Evolutionary conservation across 163 green algal species (phyloP).

Genomic region (Coccomyxa subellipsoidea): DNA sequence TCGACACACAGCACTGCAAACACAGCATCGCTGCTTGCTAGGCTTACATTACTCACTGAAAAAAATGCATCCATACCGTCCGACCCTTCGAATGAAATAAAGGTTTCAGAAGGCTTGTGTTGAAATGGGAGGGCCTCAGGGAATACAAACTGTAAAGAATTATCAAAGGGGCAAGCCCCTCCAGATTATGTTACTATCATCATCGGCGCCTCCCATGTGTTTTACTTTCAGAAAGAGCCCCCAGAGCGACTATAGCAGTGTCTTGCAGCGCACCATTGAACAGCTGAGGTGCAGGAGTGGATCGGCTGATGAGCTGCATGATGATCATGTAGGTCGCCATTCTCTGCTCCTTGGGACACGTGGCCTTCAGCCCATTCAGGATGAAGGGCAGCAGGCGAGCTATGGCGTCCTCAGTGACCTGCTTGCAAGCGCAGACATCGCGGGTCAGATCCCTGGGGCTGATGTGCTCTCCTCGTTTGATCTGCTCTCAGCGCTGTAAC

Average conservation of each 20-base stretch:
- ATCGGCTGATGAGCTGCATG: constrained; percentile 52
- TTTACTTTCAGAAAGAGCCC: background rate
- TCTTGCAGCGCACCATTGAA: constrained; percentile 36
- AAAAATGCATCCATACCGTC: too few species aligned
- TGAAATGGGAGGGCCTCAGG: too few species aligned
- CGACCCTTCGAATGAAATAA: too few species aligned
- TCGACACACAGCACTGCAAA: constrained; percentile 22
- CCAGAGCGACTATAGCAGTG: too few species aligned
- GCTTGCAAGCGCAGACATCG: too few species aligned
- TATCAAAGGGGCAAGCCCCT: constrained; percentile 12
- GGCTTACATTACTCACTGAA: background rate
- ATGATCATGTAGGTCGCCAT: constrained; percentile 72
- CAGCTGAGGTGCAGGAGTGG: constrained; percentile 47
- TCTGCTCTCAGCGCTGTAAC: too few species aligned
- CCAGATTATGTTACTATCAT: constrained; percentile 7
- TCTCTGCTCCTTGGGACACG: constrained; percentile 53
- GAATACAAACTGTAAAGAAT: constrained; percentile 82
- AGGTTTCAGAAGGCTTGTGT: too few species aligned
- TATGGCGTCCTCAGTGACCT: constrained; percentile 48
- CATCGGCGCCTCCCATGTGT: constrained; percentile 1
- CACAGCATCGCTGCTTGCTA: background rate
- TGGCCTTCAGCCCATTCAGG: constrained; percentile 51
- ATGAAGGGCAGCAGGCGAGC: constrained; percentile 71
- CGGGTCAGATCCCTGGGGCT: too few species aligned
- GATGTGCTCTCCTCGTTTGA: too few species aligned